Evolutionary conservation across 2,329 filamentous ascomycete genomes (phyloP).

Genomic region (Epichloe hybrida): DNA sequence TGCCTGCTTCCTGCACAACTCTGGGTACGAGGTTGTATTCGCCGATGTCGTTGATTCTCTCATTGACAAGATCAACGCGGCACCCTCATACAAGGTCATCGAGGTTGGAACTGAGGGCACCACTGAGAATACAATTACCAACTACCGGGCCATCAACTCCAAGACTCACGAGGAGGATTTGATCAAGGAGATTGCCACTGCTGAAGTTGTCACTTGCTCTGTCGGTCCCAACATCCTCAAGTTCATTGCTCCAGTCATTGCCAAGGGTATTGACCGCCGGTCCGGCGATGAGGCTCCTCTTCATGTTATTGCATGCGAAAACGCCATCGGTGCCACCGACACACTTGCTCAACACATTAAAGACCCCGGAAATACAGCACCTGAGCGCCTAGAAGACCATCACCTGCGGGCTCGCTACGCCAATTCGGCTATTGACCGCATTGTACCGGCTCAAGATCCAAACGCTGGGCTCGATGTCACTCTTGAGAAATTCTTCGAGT

Average conservation of each 20-base stretch:
- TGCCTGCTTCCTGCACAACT: slow-evolving; percentile 84
- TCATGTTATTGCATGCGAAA: slow-evolving; percentile 94
- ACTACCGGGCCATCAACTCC: slow-evolving; percentile 96
- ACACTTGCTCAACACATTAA: slow-evolving; percentile 74
- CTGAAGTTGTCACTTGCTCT: slow-evolving; percentile 89
- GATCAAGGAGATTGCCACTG: slow-evolving; percentile 71
- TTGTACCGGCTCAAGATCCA: slow-evolving; percentile 80
- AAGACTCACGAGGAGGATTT: slow-evolving; percentile 71
- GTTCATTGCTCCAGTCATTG: slow-evolving; percentile 91
- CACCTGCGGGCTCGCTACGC: slow-evolving; percentile 72
- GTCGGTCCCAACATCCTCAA: slow-evolving; percentile 93
- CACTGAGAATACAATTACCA: slow-evolving; percentile 69
- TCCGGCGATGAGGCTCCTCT: slow-evolving; percentile 51
- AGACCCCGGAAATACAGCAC: slow-evolving; percentile 55
- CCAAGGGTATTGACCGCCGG: slow-evolving; percentile 78
- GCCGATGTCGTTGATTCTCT: slow-evolving; percentile 81
- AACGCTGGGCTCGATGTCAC: slow-evolving; percentile 77
- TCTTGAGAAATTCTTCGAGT: slow-evolving; percentile 98
- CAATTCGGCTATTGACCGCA: slow-evolving; percentile 97
- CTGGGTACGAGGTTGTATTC: slow-evolving; percentile 91
- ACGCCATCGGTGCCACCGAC: slow-evolving; percentile 89
- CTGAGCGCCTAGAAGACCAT: slow-evolving; percentile 53
- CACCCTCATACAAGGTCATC: slow-evolving; percentile 75
- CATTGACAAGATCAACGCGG: slow-evolving; percentile 65
- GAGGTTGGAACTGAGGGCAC: slow-evolving; percentile 82